Conservation (phyloP, 768 basidiomycete species). For the Hygrocybe punicea region DNA sequence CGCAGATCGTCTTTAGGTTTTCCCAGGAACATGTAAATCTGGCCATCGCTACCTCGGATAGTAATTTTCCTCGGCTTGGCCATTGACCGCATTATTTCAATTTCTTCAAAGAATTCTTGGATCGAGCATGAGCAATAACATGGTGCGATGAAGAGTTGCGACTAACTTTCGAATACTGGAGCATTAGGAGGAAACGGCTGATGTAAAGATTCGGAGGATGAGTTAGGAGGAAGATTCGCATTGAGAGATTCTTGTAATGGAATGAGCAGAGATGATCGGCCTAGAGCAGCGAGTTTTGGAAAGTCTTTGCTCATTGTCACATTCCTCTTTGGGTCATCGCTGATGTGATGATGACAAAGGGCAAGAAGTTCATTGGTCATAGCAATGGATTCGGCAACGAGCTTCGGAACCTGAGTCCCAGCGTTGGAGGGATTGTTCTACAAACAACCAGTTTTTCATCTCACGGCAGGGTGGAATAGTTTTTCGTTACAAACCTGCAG, state of each 20-base stretch:
- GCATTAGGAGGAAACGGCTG: slow-evolving; percentile 76
- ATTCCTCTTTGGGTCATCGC: slow-evolving; percentile 35
- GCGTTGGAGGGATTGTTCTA: slow-evolving; percentile 49
- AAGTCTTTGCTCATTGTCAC: slow-evolving; percentile 55
- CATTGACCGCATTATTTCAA: slow-evolving; percentile 88
- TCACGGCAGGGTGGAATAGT: not conserved
- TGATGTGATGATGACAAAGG: slow-evolving; percentile 57
- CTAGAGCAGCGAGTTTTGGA: slow-evolving; percentile 51
- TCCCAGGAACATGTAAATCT: slow-evolving; percentile 84
- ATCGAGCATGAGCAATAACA: not conserved
- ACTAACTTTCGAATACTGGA: slow-evolving; percentile 72
- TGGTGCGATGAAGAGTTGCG: not conserved
- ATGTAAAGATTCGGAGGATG: slow-evolving; percentile 56
- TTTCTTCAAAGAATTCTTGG: slow-evolving; percentile 74
- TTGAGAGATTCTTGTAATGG: slow-evolving; percentile 92
- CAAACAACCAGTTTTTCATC: not conserved
- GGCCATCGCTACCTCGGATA: slow-evolving; percentile 78
- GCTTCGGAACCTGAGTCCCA: slow-evolving; percentile 39
- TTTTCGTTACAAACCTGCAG: slow-evolving; percentile 46
- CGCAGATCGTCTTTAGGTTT: slow-evolving; percentile 97
- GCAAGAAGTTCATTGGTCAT: slow-evolving; percentile 71
- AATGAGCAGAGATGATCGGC: slow-evolving; percentile 71
- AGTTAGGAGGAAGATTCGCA: slow-evolving; percentile 77
- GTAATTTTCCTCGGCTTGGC: slow-evolving; percentile 89
- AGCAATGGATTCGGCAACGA: slow-evolving; percentile 51